Evolutionary conservation across 2,329 filamentous ascomycete genomes (phyloP).

Genomic region (Pseudocercospora pini-densiflorae): DNA sequence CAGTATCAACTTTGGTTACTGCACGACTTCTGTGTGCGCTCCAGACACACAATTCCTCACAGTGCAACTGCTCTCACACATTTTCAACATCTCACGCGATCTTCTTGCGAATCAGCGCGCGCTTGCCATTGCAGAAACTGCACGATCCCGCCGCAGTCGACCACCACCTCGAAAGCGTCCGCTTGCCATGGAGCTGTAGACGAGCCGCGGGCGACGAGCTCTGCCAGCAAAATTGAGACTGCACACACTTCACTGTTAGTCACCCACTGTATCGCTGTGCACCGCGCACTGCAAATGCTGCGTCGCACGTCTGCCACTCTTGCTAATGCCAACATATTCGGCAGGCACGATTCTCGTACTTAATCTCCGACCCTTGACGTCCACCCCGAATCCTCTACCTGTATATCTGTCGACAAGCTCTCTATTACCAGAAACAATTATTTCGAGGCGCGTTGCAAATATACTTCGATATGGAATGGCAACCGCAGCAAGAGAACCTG

Average conservation of each 20-base stretch:
- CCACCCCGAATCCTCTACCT: background rate
- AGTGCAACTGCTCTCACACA: background rate
- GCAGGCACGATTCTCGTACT: slow-evolving; percentile 10
- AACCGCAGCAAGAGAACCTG: slow-evolving; percentile 85
- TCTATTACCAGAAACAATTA: background rate
- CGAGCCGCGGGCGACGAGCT: slow-evolving; percentile 12
- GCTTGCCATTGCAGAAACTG: slow-evolving; percentile 2
- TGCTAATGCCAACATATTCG: slow-evolving; percentile 4
- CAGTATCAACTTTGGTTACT: background rate
- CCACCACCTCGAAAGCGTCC: slow-evolving; percentile 8
- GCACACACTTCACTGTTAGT: slow-evolving; percentile 18
- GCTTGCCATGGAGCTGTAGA: slow-evolving; percentile 20
- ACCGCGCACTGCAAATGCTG: background rate
- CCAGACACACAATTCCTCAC: slow-evolving; percentile 4
- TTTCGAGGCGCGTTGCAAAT: background rate
- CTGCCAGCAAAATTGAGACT: slow-evolving; percentile 6
- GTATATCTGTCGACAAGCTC: slow-evolving; percentile 1
- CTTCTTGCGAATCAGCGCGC: slow-evolving; percentile 1
- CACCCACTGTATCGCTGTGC: slow-evolving; percentile 6
- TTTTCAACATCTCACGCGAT: slow-evolving; percentile 3
- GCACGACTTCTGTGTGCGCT: background rate
- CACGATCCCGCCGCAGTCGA: slow-evolving; percentile 14
- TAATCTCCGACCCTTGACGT: slow-evolving; percentile 12
- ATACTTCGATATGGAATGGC: slow-evolving; percentile 76
- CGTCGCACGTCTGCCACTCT: slow-evolving; percentile 4